Evolutionary conservation across 192 early-diverging fungal species (phyloP), one percentile per base, ranked within the genome.

Genomic region (Backusella luteola): DNA sequence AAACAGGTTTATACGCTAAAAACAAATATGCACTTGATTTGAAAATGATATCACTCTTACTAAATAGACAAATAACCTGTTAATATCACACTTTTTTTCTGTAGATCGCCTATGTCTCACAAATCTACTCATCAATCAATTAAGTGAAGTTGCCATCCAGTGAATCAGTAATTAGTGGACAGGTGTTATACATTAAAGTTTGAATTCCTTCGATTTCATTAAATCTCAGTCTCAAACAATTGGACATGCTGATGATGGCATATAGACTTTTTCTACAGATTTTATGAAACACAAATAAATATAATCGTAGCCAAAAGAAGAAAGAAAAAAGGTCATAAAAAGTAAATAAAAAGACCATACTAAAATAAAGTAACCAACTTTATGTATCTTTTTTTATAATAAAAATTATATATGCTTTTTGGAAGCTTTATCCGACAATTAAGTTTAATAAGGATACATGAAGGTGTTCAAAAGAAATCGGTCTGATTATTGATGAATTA

Each of bases 1-100:
- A 59, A 59, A 59, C 53, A 21, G 53, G 53, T 59, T 59, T 59
- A 29, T 2, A 59, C 23, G 23, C 53, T 59, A 59, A 49, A 49
- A 59, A 59, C 53, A 59, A 59, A 59, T 19, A 59, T 59, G 53
- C 53, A 59, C 53, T 59, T 59, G 53, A 29, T 59, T 59, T 59
- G 9, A 26, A 26, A 59, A 59, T 59, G 53, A 59, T 59, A 59
- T 59, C 53, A 59, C 53, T 49, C 46, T 56, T 56, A 56, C 52
- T 26, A 56, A 56, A 56, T 56, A 56, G 5, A 5, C 49, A 52
- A 52, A 5, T 21, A 56, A 56, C 52, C 52, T 21, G 52, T n/a
- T 21, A n/a, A 21, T 56, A 21, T 5, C 0, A 7, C 2, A 56
- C 19, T 26, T 12, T 59, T 59, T 59, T 59, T 59, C 21, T 59